Evolutionary conservation across 345 rosid genomes (phyloP).

Genomic region (Nasturtium officinale): DNA sequence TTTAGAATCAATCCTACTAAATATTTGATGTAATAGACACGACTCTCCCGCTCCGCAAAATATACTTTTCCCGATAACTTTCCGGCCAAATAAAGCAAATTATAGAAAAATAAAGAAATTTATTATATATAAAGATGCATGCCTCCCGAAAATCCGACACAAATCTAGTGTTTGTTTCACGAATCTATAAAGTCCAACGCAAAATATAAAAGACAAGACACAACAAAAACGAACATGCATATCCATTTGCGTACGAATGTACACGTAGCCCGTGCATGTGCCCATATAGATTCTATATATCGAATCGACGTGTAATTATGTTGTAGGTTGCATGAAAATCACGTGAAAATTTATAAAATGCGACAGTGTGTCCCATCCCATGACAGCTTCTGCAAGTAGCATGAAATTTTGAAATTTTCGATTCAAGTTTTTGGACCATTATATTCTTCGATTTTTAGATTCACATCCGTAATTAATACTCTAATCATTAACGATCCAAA

Average conservation of each 20-base stretch:
- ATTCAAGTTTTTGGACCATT: not conserved
- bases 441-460: not conserved
- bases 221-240: conserved; percentile 25
- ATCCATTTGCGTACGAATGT: conserved; percentile 33
- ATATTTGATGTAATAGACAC: no score
- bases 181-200: conserved; percentile 21
- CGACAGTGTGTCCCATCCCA: conserved; percentile 31
- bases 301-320: not conserved
- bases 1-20: no score
- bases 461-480: not conserved
- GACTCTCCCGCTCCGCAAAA: not conserved
- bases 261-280: conserved; percentile 25
- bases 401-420: not conserved
- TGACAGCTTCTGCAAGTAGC: not conserved
- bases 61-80: not conserved
- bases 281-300: not conserved
- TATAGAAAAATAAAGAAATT: no score
- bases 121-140: no score
- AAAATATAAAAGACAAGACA: conserved; percentile 11
- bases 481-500: not conserved
- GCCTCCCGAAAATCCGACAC: conserved; percentile 19
- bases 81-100: conserved; percentile 4
- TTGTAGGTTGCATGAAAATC: conserved; percentile 29
- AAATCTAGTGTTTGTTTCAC: conserved; percentile 21
- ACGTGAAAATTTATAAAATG: conserved; percentile 30